Evolutionary conservation across 257 asterid genomes (phyloP).

Genomic region (Solanum bukasovii): DNA sequence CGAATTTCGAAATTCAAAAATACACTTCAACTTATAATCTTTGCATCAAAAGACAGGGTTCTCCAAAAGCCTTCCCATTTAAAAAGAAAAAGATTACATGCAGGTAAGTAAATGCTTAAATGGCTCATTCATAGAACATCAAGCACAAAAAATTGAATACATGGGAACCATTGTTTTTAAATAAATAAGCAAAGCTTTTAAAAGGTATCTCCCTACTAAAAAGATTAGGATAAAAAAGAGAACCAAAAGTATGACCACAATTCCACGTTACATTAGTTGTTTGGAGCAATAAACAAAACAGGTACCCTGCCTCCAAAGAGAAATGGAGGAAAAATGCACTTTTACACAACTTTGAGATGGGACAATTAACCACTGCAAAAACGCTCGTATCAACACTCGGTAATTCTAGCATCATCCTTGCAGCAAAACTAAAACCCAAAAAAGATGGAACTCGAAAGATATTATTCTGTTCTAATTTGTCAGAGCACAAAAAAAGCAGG

Average conservation of each 20-base stretch:
- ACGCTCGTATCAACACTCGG: constrained; percentile 16
- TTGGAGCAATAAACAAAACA: constrained; percentile 1
- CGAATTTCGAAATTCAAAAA: neutral
- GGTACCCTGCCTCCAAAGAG: constrained; percentile 11
- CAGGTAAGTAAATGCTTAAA: neutral
- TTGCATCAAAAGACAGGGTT: neutral
- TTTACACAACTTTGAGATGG: constrained; percentile 37
- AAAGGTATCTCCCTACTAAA: neutral
- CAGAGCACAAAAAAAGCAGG: constrained; percentile 23
- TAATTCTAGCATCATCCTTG: constrained; percentile 37
- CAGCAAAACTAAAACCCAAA: constrained; percentile 35
- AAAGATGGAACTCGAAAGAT: constrained; percentile 30
- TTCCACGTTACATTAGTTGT: constrained; percentile 1
- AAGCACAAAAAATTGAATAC: neutral
- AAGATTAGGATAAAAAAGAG: neutral
- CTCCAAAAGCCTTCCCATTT: neutral
- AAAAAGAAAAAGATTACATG: neutral
- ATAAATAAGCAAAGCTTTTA: neutral
- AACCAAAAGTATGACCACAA: neutral
- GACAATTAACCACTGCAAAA: constrained; percentile 24
- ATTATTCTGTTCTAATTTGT: constrained; percentile 45
- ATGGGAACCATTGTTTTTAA: neutral
- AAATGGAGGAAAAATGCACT: constrained; percentile 6
- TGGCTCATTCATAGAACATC: neutral
- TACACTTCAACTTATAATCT: neutral